phyloP scores from a whole-genome alignment of 129 eudicot species.

The Lonicera japonica region DNA sequence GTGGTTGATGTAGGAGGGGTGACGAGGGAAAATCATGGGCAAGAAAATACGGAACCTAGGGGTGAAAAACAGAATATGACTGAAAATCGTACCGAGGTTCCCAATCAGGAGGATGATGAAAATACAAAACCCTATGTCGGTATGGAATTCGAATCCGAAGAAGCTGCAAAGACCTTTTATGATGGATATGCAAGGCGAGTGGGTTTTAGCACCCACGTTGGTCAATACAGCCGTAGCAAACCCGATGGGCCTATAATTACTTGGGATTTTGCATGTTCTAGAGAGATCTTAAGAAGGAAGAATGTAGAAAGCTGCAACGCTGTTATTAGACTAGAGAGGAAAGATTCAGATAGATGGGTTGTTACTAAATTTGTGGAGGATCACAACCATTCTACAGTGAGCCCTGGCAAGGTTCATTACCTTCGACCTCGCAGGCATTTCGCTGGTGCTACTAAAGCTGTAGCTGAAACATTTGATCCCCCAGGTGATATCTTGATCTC shows the following conservation, averaged over 20 bases:
- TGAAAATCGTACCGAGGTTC: slow-evolving; percentile 17
- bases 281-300: slow-evolving; percentile 40
- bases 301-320: slow-evolving; percentile 49
- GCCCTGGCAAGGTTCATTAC: slow-evolving; percentile 37
- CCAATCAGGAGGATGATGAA: slow-evolving; percentile 11
- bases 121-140: slow-evolving; percentile 37
- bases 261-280: slow-evolving; percentile 45
- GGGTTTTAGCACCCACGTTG: slow-evolving; percentile 44
- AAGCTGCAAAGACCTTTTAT: slow-evolving; percentile 43
- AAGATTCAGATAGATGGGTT: slow-evolving; percentile 34
- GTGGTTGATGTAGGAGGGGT: slow-evolving; percentile 21
- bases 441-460: slow-evolving; percentile 35
- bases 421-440: slow-evolving; percentile 43
- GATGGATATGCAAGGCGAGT: slow-evolving; percentile 45
- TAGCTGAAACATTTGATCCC: slow-evolving; percentile 10
- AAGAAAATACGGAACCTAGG: slow-evolving; percentile 8
- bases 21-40: slow-evolving; percentile 21
- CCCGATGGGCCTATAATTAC: slow-evolving; percentile 41
- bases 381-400: slow-evolving; percentile 44
- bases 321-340: slow-evolving; percentile 38
- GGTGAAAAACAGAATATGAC: slow-evolving; percentile 7
- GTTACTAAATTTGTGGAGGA: slow-evolving; percentile 52
- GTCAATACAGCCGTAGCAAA: slow-evolving; percentile 30
- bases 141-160: slow-evolving; percentile 48
- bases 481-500: slow-evolving; percentile 24